Evolutionary conservation across 129 eudicot species (phyloP), one percentile per base, ranked within the genome.

Genomic region (Ambrosia trifida): DNA sequence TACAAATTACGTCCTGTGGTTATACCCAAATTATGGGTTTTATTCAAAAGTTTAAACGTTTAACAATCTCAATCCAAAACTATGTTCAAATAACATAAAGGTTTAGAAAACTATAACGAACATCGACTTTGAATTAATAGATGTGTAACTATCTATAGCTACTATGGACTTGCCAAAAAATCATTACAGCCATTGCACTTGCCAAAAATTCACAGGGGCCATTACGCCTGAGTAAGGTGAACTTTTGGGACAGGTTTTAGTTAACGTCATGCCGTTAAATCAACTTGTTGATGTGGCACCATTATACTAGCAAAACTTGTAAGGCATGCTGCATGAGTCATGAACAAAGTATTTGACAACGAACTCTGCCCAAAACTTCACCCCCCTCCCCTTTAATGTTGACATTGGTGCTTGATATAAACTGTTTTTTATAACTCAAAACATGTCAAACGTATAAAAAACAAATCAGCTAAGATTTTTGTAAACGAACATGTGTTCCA

Each of bases 361-460:
- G 11, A 49, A 54, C 28, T 66, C 47, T 11, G 38, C 20, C 36
- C 52, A 43, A 11, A 11, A 4, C 17, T 43, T 41, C n/a, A 17
- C 4, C 20, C 43, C 7, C 36, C 36, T 53, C 43, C 53, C 19
- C 43, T 43, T 40, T 45, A 19, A 40, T 19, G 36, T 50, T 64
- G 50, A 41, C 28, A 65, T 43, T 18, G 28, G 53, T 65, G 69
- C 69, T 40, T 43, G 18, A 43, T 9, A 12, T 19, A 40, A 47
- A 68, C 72, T 31, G 50, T 33, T 68, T 68, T 40, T 35, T 30
- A 9, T 49, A 45, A 68, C n/a, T 46, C 44, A 66, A 47, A 28
- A 32, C 14, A n/a, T n/a, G n/a, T n/a, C 58, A 49, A 47, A 47
- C 14, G 18, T 49, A 47, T 68, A 7, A 44, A 24, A 24, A 24